Percentiles rank a stretch among this genome's conserved stretches.
Conservation (phyloP, 768 basidiomycete species). For the Amanita polypyramis region DNA sequence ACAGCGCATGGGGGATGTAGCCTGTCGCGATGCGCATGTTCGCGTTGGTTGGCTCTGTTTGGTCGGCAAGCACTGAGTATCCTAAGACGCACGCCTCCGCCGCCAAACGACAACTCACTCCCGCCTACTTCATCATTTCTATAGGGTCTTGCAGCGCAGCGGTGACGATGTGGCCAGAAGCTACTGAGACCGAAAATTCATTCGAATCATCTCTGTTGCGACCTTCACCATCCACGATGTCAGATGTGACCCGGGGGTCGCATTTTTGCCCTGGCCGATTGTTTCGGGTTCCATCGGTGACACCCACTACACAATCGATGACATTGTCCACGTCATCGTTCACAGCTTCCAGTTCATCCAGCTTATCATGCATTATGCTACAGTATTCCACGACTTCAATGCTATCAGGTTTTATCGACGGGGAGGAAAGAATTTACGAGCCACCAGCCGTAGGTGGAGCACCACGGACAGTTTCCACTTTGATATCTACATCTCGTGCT, state of each 20-base stretch:
- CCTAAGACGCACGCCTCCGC: too few species aligned
- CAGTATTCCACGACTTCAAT: background rate
- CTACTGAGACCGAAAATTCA: background rate
- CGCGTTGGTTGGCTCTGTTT: background rate
- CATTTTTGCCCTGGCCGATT: background rate
- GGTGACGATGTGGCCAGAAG: background rate
- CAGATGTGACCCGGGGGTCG: background rate
- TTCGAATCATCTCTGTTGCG: background rate
- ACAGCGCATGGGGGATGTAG: slow-evolving; percentile 58
- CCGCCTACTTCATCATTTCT: background rate
- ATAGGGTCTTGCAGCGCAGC: background rate
- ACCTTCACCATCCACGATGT: background rate
- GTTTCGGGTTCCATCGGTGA: background rate
- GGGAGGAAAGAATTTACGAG: background rate
- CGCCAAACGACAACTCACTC: too few species aligned
- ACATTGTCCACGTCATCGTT: background rate
- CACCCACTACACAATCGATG: background rate
- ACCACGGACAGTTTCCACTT: background rate
- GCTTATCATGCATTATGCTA: background rate
- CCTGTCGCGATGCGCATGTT: slow-evolving; percentile 6
- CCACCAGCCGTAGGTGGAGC: background rate
- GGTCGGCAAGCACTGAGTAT: background rate
- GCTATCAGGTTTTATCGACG: background rate
- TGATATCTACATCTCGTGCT: background rate
- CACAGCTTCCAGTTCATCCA: background rate